phyloP scores from a whole-genome alignment of 208 protist genomes.

The Trypanosoma mega region DNA sequence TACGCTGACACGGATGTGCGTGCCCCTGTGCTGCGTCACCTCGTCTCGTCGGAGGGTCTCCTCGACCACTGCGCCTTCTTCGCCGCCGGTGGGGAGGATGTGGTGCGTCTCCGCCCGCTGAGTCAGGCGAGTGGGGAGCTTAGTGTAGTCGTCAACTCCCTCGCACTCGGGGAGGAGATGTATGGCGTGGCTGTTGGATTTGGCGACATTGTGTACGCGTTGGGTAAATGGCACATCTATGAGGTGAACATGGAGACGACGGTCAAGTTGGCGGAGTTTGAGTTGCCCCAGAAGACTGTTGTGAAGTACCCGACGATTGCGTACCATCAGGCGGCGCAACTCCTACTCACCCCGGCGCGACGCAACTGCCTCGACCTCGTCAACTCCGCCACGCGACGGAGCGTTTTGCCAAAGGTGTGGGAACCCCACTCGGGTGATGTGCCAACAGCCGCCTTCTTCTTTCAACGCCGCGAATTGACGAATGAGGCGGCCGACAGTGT shows the following conservation, averaged over 20 bases:
- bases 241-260: constrained; percentile 63
- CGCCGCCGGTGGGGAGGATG: constrained; percentile 59
- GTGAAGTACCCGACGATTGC: constrained; percentile 65
- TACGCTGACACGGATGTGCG: constrained; percentile 60
- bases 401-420: constrained; percentile 71
- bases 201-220: constrained; percentile 53
- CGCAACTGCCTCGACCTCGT: constrained; percentile 74
- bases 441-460: constrained; percentile 85
- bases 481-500: constrained; percentile 53
- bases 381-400: constrained; percentile 55
- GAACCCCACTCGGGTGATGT: constrained; percentile 72
- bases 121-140: constrained; percentile 74
- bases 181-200: constrained; percentile 61
- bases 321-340: constrained; percentile 53
- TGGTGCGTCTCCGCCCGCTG: constrained; percentile 60
- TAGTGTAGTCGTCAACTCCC: constrained; percentile 37
- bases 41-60: constrained; percentile 58
- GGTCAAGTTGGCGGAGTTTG: constrained; percentile 31
- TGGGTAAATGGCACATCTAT: constrained; percentile 60
- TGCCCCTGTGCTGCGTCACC: constrained; percentile 39
- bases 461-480: constrained; percentile 53
- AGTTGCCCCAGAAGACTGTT: constrained; percentile 53
- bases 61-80: constrained; percentile 66
- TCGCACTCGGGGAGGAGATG: constrained; percentile 56
- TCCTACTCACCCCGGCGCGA: constrained; percentile 74